phyloP scores from a whole-genome alignment of 2,329 filamentous ascomycete genomes.

The Tolypocladium capitatum region DNA sequence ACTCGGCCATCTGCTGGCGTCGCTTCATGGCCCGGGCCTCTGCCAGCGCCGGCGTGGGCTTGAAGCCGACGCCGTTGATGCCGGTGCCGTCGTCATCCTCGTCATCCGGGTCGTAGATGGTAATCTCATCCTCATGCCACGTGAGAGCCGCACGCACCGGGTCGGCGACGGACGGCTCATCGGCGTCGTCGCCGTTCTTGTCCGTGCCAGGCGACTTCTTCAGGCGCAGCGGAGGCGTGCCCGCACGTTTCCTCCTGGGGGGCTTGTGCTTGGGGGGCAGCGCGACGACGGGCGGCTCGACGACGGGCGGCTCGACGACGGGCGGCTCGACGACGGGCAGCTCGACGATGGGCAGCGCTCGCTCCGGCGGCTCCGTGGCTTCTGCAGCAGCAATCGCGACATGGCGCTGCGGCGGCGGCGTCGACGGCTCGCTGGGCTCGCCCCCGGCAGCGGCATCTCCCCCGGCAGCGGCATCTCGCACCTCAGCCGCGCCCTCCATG shows the following conservation, averaged over 20 bases:
- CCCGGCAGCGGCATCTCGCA: not conserved
- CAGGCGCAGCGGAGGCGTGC: slow-evolving; percentile 24
- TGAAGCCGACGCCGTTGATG: slow-evolving; percentile 56
- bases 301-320: slow-evolving; percentile 22
- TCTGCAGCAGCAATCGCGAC: not conserved
- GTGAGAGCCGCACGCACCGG: slow-evolving; percentile 46
- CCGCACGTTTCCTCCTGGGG: slow-evolving; percentile 19
- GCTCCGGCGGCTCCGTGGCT: not conserved
- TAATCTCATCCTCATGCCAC: slow-evolving; percentile 57
- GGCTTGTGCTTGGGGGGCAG: slow-evolving; percentile 25
- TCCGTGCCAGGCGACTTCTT: slow-evolving; percentile 11
- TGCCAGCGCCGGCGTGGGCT: slow-evolving; percentile 47
- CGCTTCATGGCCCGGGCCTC: slow-evolving; percentile 43
- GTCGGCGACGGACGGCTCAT: slow-evolving; percentile 29
- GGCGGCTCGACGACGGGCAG: slow-evolving; percentile 24
- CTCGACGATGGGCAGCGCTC: slow-evolving; percentile 22
- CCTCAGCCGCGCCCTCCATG: slow-evolving; percentile 12
- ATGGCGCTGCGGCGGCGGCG: not conserved
- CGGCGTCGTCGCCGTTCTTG: slow-evolving; percentile 12
- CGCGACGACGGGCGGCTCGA: slow-evolving; percentile 14
- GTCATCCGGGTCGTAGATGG: slow-evolving; percentile 50
- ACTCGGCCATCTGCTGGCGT: slow-evolving; percentile 48
- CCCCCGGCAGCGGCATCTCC: not conserved
- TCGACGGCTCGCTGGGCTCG: slow-evolving; percentile 1
- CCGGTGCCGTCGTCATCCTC: slow-evolving; percentile 54